Evolutionary conservation across 108 stramenopile species (phyloP).

Genomic region (Nitzschia sp.): DNA sequence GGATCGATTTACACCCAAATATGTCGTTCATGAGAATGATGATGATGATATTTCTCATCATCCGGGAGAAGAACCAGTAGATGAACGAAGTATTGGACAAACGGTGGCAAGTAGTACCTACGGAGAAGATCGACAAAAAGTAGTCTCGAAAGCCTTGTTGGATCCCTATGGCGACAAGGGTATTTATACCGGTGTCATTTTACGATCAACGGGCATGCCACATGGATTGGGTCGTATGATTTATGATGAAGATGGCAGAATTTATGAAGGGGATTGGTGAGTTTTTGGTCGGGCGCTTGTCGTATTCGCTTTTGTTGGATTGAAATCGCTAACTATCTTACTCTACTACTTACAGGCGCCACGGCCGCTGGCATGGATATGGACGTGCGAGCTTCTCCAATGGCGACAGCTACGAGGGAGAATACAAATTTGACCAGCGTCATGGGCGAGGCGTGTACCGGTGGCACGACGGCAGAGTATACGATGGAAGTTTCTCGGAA

Average conservation of each 20-base stretch:
- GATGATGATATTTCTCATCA: slow-evolving; percentile 37
- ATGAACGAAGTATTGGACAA: slow-evolving; percentile 33
- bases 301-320: neutral
- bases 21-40: slow-evolving; percentile 10
- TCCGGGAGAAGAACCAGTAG: slow-evolving; percentile 13
- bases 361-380: slow-evolving; percentile 69
- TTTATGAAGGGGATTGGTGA: slow-evolving; percentile 54
- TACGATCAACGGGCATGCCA: slow-evolving; percentile 71
- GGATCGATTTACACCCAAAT: slow-evolving; percentile 9
- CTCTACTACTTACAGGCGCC: slow-evolving; percentile 25
- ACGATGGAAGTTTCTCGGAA: slow-evolving; percentile 68
- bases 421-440: slow-evolving; percentile 60
- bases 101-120: slow-evolving; percentile 60
- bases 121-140: slow-evolving; percentile 64
- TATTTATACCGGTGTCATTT: slow-evolving; percentile 72
- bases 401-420: slow-evolving; percentile 54
- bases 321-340: neutral
- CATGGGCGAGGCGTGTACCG: slow-evolving; percentile 68
- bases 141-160: slow-evolving; percentile 28
- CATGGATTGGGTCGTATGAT: slow-evolving; percentile 73
- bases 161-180: slow-evolving; percentile 85
- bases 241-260: slow-evolving; percentile 57
- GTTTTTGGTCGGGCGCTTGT: slow-evolving; percentile 21
- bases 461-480: slow-evolving; percentile 70
- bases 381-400: slow-evolving; percentile 54